Conservation (phyloP, 2,329 filamentous ascomycete species). For the Elsinoe batatas region DNA sequence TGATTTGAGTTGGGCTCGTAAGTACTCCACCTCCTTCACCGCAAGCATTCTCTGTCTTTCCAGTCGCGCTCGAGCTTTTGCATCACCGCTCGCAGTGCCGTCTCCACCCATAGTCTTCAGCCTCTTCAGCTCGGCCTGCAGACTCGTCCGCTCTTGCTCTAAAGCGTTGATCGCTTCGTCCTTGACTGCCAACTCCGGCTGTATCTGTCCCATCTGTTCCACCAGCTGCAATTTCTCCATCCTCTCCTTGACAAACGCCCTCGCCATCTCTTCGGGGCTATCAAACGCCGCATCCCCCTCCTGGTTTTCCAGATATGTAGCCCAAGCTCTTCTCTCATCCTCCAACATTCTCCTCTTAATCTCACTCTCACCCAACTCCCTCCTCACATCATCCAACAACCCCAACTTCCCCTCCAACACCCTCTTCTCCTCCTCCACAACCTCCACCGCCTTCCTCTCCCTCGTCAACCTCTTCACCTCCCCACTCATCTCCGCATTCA, state of each 20-base stretch:
- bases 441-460: conserved; percentile 74
- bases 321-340: conserved; percentile 80
- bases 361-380: conserved; percentile 67
- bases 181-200: conserved; percentile 67
- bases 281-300: conserved; percentile 57
- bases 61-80: conserved; percentile 59
- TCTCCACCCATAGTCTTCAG: conserved; percentile 36
- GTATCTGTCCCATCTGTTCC: conserved; percentile 67
- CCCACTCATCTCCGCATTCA: conserved; percentile 65
- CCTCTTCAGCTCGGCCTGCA: conserved; percentile 62
- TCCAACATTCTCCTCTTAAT: conserved; percentile 79
- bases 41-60: conserved; percentile 80
- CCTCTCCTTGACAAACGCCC: conserved; percentile 72
- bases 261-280: conserved; percentile 77
- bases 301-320: conserved; percentile 62
- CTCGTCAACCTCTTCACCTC: conserved; percentile 78
- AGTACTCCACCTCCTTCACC: conserved; percentile 85
- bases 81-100: conserved; percentile 41
- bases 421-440: conserved; percentile 92
- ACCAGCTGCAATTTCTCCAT: conserved; percentile 70
- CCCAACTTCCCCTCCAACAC: conserved; percentile 68
- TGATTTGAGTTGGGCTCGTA: conserved; percentile 82
- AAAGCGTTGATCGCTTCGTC: conserved; percentile 64
- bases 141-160: conserved; percentile 55
- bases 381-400: conserved; percentile 61